A percentile compares a stretch with the other conserved stretches of the same genome.
phyloP scores from a whole-genome alignment of 2,329 filamentous ascomycete genomes.

The Dactylonectria macrodidyma region DNA sequence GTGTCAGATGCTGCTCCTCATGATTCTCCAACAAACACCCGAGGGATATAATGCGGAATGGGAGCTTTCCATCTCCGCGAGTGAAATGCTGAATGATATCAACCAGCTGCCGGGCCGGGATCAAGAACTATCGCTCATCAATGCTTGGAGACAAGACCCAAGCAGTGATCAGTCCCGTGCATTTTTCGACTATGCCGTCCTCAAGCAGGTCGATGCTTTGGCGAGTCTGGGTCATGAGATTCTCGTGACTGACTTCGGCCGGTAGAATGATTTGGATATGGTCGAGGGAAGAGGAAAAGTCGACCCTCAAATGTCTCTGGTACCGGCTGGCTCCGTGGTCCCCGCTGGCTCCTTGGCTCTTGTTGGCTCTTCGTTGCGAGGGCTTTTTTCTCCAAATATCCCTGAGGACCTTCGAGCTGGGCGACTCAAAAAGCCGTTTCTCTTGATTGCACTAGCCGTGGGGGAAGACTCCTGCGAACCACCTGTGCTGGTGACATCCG shows the following conservation, averaged over 20 bases:
- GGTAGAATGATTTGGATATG: neutral
- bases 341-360: neutral
- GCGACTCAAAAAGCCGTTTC: slow-evolving; percentile 19
- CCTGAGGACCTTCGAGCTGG: slow-evolving; percentile 27
- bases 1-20: slow-evolving; percentile 66
- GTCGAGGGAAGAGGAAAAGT: neutral
- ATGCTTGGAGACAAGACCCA: slow-evolving; percentile 60
- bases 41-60: slow-evolving; percentile 62
- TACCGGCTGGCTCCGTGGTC: neutral
- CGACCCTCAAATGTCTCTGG: neutral
- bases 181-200: slow-evolving; percentile 66
- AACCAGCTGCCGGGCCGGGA: slow-evolving; percentile 62
- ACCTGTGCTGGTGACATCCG: slow-evolving; percentile 37
- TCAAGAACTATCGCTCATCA: slow-evolving; percentile 60
- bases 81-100: slow-evolving; percentile 65
- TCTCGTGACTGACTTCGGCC: slow-evolving; percentile 58
- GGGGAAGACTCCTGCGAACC: slow-evolving; percentile 40
- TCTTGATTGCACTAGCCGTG: slow-evolving; percentile 22
- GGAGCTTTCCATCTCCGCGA: slow-evolving; percentile 61
- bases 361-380: slow-evolving; percentile 6
- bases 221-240: slow-evolving; percentile 62
- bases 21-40: slow-evolving; percentile 61
- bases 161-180: slow-evolving; percentile 55
- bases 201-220: slow-evolving; percentile 63
- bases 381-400: slow-evolving; percentile 12